phyloP scores from a whole-genome alignment of 2,329 filamentous ascomycete species.

The Cordyceps tenuipes region DNA sequence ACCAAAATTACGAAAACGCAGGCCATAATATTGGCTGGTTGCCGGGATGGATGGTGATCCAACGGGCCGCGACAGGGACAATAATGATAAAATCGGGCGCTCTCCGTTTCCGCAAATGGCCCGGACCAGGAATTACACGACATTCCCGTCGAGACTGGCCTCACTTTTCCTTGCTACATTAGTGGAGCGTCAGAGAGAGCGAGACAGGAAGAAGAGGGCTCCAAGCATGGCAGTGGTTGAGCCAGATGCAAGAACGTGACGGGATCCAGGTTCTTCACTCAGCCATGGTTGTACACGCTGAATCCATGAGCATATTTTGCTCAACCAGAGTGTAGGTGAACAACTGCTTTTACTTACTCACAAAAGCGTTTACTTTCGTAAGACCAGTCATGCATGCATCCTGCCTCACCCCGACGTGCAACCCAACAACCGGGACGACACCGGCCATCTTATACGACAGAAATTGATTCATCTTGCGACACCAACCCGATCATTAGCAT shows the following conservation, averaged over 20 bases:
- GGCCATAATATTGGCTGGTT: too few relatives aligned
- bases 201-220: too few relatives aligned
- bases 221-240: too few relatives aligned
- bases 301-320: neutral
- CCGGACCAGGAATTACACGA: slow-evolving; percentile 1
- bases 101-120: neutral
- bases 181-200: neutral
- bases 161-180: slow-evolving; percentile 3
- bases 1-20: neutral
- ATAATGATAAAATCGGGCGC: too few relatives aligned
- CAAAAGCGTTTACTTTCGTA: neutral
- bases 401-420: neutral
- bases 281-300: slow-evolving; percentile 6
- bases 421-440: neutral
- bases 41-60: neutral
- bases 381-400: neutral
- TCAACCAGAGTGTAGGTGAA: neutral
- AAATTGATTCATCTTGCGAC: neutral
- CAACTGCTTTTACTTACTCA: too few relatives aligned
- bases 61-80: too few relatives aligned
- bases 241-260: neutral
- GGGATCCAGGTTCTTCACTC: slow-evolving; percentile 10
- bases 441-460: neutral
- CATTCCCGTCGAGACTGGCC: slow-evolving; percentile 4
- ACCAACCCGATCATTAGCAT: neutral